These are phyloP conservation scores for Prunella vulgaris DNA, from an alignment of 257 asterid species.

Conservation along the genomic window DNA sequence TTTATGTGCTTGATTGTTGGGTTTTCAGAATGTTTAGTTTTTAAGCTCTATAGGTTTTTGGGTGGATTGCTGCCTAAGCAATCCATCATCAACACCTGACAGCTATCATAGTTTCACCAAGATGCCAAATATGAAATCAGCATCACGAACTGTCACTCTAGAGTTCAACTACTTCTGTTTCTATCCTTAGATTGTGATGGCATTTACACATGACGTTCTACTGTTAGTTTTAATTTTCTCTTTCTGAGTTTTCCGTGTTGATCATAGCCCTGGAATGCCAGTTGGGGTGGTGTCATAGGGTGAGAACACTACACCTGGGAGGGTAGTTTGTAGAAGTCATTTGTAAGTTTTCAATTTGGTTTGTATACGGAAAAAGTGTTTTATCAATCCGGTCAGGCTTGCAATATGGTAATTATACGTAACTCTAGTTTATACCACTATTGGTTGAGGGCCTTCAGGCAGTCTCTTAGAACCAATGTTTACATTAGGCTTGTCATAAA, in stretches of 20 bases:
- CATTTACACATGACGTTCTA: not conserved
- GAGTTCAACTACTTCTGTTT: not conserved
- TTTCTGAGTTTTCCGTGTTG: not conserved
- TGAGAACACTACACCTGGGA: not conserved
- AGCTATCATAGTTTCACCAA: not conserved
- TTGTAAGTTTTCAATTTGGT: not conserved
- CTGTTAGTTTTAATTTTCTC: not conserved
- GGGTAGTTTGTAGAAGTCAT: not conserved
- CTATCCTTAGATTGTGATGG: not conserved
- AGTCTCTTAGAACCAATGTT: not conserved
- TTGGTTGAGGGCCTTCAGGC: not conserved
- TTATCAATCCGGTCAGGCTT: slow-evolving; percentile 1
- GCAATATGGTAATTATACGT: not conserved
- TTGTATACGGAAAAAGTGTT: not conserved
- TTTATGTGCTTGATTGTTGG: not conserved
- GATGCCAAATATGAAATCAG: not conserved
- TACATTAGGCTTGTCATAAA: not conserved
- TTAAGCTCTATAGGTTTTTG: not conserved
- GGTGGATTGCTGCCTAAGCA: not conserved
- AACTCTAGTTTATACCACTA: not conserved
- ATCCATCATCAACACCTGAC: not conserved
- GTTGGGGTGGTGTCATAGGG: not conserved
- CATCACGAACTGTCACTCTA: not conserved
- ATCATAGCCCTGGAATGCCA: not conserved
- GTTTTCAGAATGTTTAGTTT: not conserved